Base-by-base conservation (phyloP, 768 basidiomycete species). In the Tricholoma terreum region DNA sequence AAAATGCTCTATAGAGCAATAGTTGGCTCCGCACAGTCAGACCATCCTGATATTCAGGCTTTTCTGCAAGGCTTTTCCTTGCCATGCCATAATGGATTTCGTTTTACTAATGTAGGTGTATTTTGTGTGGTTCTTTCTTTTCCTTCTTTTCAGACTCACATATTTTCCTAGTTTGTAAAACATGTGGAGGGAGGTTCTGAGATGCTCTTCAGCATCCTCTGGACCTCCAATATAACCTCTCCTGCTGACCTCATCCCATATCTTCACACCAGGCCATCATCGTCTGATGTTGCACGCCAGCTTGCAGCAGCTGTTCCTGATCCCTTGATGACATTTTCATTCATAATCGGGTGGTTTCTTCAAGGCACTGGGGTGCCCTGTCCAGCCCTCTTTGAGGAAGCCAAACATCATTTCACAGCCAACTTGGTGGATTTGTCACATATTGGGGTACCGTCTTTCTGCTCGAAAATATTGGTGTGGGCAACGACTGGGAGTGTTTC, bases 71-170 rank as follows among this genome's bases (percentile, higher is more conserved):
- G n/a, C n/a, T n/a, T n/a, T n/a, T n/a, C n/a, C n/a, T n/a, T n/a
- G n/a, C n/a, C n/a, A n/a, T n/a, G n/a, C 19, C 12, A n/a, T 15
- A 57, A 57, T 57, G 56, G 56, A 3, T 57, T 57, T 38, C 14
- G 24, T 12, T 42, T 57, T 52, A 6, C 7, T 21, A 35, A 38
- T 30, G n/a, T n/a, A n/a, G n/a, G n/a, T n/a, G n/a, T n/a, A n/a
- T n/a, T n/a, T n/a, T n/a, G 56, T 48, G 14, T 17, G 17, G 48
- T 8, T 38, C 11, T 50, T 30, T 21, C 10, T 11, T 56, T 21
- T 35, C 10, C 19, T 42, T 15, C 36, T 10, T 7, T 19, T 14
- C 12, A 12, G 15, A 27, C 15, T 48, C 19, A 14, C 21, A 38
- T 30, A 19, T 19, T 15, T 15, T 51, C 36, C 22, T 33, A 57